These are phyloP conservation scores for Pezicula carpinea DNA, from an alignment of 2,329 filamentous ascomycete species.

Conservation along the genomic window DNA sequence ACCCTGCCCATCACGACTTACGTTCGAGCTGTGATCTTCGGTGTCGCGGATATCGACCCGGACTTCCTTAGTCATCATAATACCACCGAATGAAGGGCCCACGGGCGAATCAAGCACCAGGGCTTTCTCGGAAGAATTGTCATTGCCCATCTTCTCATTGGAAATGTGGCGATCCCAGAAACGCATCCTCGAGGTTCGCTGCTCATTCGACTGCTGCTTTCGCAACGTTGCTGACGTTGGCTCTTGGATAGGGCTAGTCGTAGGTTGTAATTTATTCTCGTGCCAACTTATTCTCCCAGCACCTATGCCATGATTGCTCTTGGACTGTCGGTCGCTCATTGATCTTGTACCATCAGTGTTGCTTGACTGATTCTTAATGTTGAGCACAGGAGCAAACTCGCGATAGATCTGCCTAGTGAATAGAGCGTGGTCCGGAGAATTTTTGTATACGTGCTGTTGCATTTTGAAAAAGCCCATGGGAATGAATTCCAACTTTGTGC, in stretches of 20 bases:
- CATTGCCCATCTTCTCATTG: slow-evolving; percentile 8
- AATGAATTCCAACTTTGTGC: slow-evolving; percentile 51
- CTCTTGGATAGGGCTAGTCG: slow-evolving; percentile 8
- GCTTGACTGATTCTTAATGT: slow-evolving; percentile 16
- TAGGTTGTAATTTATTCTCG: slow-evolving; percentile 4
- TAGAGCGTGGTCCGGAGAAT: slow-evolving; percentile 48
- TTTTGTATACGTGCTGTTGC: slow-evolving; percentile 57
- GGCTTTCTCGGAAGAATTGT: slow-evolving; percentile 14
- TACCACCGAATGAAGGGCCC: slow-evolving; percentile 42
- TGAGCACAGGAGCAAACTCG: slow-evolving; percentile 50
- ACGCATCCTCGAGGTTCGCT: slow-evolving; percentile 6
- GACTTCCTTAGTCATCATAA: slow-evolving; percentile 59
- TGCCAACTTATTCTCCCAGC: not conserved
- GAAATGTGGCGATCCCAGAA: slow-evolving; percentile 9
- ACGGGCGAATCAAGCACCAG: slow-evolving; percentile 7
- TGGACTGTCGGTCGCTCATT: not conserved
- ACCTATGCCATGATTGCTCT: not conserved
- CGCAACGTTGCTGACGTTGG: not conserved
- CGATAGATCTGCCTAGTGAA: slow-evolving; percentile 58
- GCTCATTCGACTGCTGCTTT: not conserved
- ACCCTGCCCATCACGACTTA: not conserved
- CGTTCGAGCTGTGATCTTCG: not conserved
- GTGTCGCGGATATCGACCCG: slow-evolving; percentile 41
- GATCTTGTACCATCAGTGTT: not conserved
- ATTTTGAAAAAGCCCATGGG: slow-evolving; percentile 62